Conservation (phyloP, 1,139 yeast genomes). For the Arxiozyma slooffiae region DNA sequence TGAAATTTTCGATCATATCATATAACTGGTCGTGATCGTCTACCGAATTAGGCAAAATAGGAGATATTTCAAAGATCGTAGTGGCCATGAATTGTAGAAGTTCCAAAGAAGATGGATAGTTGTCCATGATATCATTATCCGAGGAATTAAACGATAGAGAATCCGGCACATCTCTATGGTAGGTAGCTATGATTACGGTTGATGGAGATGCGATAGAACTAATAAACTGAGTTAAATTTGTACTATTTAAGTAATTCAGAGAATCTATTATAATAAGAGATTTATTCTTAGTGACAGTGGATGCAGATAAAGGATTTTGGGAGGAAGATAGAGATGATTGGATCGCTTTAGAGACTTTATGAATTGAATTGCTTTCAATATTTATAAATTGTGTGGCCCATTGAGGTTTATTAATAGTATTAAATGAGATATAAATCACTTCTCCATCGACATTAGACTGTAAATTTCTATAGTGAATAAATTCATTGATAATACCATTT, state of each 20-base stretch:
- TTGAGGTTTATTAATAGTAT: constrained; percentile 44
- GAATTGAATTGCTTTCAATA: constrained; percentile 30
- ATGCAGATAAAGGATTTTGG: constrained; percentile 7
- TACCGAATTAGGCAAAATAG: constrained; percentile 28
- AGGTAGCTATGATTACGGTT: constrained; percentile 48
- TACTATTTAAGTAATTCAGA: constrained; percentile 46
- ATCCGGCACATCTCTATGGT: constrained; percentile 40
- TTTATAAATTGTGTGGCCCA: constrained; percentile 45
- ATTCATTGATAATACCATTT: constrained; percentile 44
- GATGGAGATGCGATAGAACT: constrained; percentile 46
- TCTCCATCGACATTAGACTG: constrained; percentile 15
- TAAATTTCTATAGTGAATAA: constrained; percentile 36
- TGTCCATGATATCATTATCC: constrained; percentile 28
- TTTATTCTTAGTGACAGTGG: constrained; percentile 7
- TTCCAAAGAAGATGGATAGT: constrained; percentile 44
- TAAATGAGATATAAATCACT: constrained; percentile 51
- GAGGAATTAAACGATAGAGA: constrained; percentile 10
- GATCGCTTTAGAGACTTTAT: constrained; percentile 27
- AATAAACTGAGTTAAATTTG: constrained; percentile 44
- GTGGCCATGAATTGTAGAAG: constrained; percentile 62
- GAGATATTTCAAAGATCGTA: constrained; percentile 51
- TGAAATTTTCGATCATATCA: constrained; percentile 34
- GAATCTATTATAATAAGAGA: constrained; percentile 48
- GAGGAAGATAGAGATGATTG: constrained; percentile 21
- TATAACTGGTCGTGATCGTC: constrained; percentile 44